phyloP scores from a whole-genome alignment of 1,284 basidiomycete genomes.

The Bjerkandera adusta region DNA sequence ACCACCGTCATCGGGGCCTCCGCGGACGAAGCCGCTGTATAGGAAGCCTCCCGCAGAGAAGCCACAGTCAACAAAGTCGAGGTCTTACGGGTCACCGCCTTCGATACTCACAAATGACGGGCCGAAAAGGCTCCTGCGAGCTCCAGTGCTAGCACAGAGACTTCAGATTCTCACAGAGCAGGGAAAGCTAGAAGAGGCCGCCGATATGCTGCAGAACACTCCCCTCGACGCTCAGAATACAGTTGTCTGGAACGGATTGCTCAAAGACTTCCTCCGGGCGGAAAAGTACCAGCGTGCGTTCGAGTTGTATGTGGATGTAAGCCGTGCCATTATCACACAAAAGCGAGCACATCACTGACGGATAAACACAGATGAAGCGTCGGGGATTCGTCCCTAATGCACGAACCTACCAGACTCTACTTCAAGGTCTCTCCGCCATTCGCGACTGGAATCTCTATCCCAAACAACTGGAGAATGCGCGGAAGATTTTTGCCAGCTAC shows the following conservation, averaged over 20 bases:
- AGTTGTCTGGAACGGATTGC: constrained; percentile 72
- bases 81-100: too few relatives aligned
- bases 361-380: constrained; percentile 66
- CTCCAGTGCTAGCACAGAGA: constrained; percentile 55
- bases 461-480: constrained; percentile 59
- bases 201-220: constrained; percentile 56
- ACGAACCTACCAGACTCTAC: constrained; percentile 64
- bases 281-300: constrained; percentile 56
- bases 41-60: too few relatives aligned
- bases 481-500: constrained; percentile 56
- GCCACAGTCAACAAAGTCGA: too few relatives aligned
- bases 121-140: constrained; percentile 46
- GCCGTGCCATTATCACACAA: constrained; percentile 27
- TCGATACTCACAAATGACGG: too few relatives aligned
- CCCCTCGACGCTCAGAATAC: constrained; percentile 70
- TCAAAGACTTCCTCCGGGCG: constrained; percentile 55
- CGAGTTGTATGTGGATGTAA: constrained; percentile 63
- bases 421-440: constrained; percentile 57
- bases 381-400: constrained; percentile 65
- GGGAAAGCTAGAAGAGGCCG: constrained; percentile 56
- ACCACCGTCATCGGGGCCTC: too few relatives aligned
- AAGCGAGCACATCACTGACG: neutral
- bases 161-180: constrained; percentile 52
- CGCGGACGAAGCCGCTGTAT: too few relatives aligned
- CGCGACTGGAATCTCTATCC: constrained; percentile 52